Evolutionary conservation across 106 monocot genomes (phyloP), one percentile per base, ranked within the genome.

Genomic region (Posidonia australis): DNA sequence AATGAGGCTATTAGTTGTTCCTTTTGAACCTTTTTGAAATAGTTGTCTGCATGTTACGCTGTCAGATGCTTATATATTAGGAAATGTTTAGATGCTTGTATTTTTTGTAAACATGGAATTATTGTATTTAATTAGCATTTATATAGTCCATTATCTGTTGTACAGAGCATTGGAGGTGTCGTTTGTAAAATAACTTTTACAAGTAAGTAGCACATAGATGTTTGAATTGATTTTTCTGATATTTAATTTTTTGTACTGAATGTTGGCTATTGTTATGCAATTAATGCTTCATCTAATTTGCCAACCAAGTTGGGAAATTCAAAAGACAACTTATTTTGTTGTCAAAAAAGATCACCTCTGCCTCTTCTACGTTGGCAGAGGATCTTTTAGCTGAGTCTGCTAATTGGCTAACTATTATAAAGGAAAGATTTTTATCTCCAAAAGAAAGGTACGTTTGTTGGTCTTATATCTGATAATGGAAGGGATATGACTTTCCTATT

Each of bases 291-390:
- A 79, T 73, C 47, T 92, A 22, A 69, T 84, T 63, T 87, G 84
- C 68, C 92, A 92, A 76, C 87, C 87, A 58, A 82, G 70, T 70
- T 87, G 87, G 81, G 77, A 82, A 59, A 79, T 92, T 54, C 76
- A 87, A 23, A 84, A 78, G 54, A 66, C 62, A 14, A 82, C 86
- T 78, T 45, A 72, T 73, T 57, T 73, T 55, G 74, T 80, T 66
- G 76, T 84, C 1, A 5, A 62, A 67, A 72, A 94, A 72, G 69
- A 84, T 94, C 44, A 64, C 62, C 51, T 83, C 79, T 63, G 54
- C 60, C 7, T 89, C 89, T 65, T 31, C 66, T 51, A 17, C 27
- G 51, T 68, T 82, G 63, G 79, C 67, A 43, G 80, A 80, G 65
- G 77, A 80, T 70, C 60, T 90, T 46, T 73, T 90, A 48, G 32